A percentile compares a stretch with the other conserved stretches of the same genome.
Conservation (phyloP, 257 asterid genomes). For the Solanum clarkiae region DNA sequence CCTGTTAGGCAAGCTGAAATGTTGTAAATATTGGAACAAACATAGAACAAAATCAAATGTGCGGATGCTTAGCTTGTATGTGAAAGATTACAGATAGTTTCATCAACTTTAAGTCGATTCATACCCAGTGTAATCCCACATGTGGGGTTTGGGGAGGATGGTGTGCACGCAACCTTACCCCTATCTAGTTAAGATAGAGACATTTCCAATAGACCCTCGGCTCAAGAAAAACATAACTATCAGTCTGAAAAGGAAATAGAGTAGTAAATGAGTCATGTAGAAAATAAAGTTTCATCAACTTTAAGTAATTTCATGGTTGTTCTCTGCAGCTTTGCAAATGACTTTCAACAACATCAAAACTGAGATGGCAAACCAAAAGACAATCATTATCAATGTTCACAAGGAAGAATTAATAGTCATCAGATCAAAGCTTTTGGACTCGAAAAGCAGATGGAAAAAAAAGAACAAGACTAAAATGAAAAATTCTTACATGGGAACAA, state of each 20-base stretch:
- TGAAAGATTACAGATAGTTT: neutral
- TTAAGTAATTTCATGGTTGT: neutral
- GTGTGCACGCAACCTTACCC: neutral
- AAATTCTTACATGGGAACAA: neutral
- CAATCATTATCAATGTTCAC: neutral
- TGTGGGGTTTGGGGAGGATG: neutral
- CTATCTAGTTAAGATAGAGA: neutral
- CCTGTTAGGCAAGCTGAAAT: neutral
- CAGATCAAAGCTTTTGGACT: neutral
- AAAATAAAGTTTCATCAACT: neutral
- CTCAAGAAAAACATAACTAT: neutral
- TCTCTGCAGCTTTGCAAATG: neutral
- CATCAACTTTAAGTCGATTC: neutral
- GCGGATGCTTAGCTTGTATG: neutral
- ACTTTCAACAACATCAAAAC: neutral
- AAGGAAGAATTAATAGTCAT: neutral
- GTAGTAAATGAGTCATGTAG: fast-evolving
- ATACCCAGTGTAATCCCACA: neutral
- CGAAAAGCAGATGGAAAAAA: neutral
- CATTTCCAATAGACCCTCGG: neutral
- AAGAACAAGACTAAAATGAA: neutral
- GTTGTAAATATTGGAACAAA: neutral
- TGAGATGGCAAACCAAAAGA: neutral
- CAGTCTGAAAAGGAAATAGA: neutral
- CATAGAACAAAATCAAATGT: neutral